Conservation (phyloP, 1,139 yeast genomes). For the Magnusiomyces suaveolens region DNA sequence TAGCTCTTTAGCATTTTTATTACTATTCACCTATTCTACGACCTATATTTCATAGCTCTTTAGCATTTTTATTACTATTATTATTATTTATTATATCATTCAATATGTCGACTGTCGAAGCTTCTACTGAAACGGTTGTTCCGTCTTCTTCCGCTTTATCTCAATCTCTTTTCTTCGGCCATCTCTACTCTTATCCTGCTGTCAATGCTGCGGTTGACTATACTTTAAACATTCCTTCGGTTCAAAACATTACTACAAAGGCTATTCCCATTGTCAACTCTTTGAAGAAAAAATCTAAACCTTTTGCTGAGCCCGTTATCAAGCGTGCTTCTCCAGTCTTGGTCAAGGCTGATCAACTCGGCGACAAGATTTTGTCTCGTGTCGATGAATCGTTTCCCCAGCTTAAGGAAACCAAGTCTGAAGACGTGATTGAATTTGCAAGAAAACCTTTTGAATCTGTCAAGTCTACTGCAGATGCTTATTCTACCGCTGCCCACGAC, state of each 20-base stretch:
- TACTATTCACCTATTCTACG: no score
- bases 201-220: constrained; percentile 51
- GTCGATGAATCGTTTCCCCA: constrained; percentile 32
- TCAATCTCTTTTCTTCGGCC: constrained; percentile 30
- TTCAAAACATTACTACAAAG: constrained; percentile 49
- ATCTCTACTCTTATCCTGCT: constrained; percentile 46
- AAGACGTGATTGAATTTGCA: constrained; percentile 30
- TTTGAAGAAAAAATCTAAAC: constrained; percentile 27
- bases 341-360: constrained; percentile 30
- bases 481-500: constrained; percentile 26
- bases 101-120: no score
- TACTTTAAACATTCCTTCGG: constrained; percentile 48
- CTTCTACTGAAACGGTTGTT: no score
- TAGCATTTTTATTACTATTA: no score
- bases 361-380: constrained; percentile 29
- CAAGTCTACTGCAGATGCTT: constrained; percentile 23
- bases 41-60: no score
- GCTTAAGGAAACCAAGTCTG: constrained; percentile 31
- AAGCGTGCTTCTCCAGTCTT: constrained; percentile 28
- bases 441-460: constrained; percentile 28
- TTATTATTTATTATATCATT: no score
- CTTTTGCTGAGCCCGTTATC: constrained; percentile 29
- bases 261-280: constrained; percentile 47
- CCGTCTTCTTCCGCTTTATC: neutral
- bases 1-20: no score